These are phyloP conservation scores for Amylostereum areolatum DNA, from an alignment of 1,284 basidiomycete genomes.

Conservation along the genomic window DNA sequence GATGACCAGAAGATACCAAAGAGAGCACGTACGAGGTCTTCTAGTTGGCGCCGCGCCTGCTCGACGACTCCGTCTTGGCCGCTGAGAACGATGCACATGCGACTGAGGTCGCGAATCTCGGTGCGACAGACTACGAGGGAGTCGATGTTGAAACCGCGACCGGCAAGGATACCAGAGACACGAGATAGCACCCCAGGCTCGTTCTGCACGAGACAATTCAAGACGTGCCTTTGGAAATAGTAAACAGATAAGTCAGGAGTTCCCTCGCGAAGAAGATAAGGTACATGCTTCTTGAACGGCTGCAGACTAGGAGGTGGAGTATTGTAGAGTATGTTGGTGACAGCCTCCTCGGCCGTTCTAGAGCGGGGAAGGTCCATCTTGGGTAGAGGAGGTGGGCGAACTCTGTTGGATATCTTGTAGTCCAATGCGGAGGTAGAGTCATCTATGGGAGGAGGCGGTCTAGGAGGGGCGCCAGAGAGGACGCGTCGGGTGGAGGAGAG, in stretches of 20 bases:
- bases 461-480: conserved; percentile 26
- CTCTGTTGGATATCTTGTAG: conserved; percentile 78
- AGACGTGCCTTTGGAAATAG: conserved; percentile 63
- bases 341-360: conserved; percentile 88
- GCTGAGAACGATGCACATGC: conserved; percentile 97
- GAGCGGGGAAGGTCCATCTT: conserved; percentile 67
- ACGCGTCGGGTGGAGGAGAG: conserved; percentile 28
- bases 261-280: background rate
- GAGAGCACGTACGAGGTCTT: conserved; percentile 72
- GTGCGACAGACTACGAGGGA: conserved; percentile 98
- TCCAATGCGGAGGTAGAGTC: conserved; percentile 93
- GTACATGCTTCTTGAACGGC: conserved; percentile 85
- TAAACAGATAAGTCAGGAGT: background rate
- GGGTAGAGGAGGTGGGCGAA: conserved; percentile 73
- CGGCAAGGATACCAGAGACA: conserved; percentile 96
- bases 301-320: conserved; percentile 90
- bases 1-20: background rate
- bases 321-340: conserved; percentile 94
- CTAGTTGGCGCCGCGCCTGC: conserved; percentile 90
- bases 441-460: conserved; percentile 67
- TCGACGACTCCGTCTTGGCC: conserved; percentile 98
- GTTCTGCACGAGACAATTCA: conserved; percentile 99
- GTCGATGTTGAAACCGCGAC: conserved; percentile 98
- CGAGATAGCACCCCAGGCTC: conserved; percentile 98
- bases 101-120: conserved; percentile 93